Conservation (phyloP, 345 rosid species). For the Lenwebbia sp. region DNA sequence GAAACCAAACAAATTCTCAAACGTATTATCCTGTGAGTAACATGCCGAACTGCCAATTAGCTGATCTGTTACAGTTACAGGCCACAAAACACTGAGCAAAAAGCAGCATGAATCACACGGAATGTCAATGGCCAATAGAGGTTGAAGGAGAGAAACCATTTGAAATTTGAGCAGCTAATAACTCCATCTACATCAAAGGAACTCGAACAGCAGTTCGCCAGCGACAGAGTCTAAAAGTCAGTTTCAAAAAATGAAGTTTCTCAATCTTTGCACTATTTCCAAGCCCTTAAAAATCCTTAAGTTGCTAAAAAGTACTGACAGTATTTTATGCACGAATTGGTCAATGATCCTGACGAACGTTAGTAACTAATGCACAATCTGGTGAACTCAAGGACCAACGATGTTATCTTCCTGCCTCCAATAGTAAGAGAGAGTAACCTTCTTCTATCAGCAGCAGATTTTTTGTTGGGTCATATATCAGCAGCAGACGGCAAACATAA, state of each 20-base stretch:
- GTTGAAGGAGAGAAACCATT: background rate
- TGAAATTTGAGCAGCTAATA: background rate
- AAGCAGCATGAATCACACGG: background rate
- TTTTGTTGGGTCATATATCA: background rate
- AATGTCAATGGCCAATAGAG: background rate
- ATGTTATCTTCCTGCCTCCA: background rate
- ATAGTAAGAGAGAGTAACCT: background rate
- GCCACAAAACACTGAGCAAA: background rate
- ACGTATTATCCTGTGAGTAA: background rate
- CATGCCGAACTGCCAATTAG: background rate
- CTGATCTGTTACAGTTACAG: background rate
- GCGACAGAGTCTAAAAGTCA: background rate
- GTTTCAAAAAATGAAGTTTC: background rate
- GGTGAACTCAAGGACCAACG: background rate
- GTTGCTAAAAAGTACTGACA: background rate
- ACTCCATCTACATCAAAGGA: background rate
- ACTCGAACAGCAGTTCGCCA: background rate
- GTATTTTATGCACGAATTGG: background rate
- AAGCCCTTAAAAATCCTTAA: background rate
- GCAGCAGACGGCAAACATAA: background rate
- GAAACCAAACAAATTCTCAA: background rate
- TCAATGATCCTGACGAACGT: background rate
- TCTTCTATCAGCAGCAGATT: background rate
- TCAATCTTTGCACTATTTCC: background rate
- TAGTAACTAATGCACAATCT: background rate